phyloP scores from a whole-genome alignment of 345 rosid genomes.

The Salix purpurea region DNA sequence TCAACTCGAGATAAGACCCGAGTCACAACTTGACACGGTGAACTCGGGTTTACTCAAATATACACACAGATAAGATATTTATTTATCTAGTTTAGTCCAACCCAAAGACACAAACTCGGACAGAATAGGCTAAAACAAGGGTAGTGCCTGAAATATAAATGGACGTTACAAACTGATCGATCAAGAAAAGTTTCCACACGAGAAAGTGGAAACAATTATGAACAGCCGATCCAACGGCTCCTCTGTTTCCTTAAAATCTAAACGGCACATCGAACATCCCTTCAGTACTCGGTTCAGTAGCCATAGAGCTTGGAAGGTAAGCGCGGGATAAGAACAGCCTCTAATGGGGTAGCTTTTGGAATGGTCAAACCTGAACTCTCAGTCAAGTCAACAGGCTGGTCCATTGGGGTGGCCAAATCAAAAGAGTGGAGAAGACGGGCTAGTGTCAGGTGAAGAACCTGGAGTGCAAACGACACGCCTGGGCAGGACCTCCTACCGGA shows the following conservation, averaged over 20 bases:
- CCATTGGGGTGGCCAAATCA: not conserved
- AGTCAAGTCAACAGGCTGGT: constrained; percentile 3
- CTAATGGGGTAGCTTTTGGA: constrained; percentile 4
- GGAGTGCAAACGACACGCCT: constrained; percentile 8
- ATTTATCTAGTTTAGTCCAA: too few relatives aligned
- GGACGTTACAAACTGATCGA: too few relatives aligned
- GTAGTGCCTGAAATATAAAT: too few relatives aligned
- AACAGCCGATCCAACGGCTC: too few relatives aligned
- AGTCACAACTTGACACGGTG: rapidly evolving
- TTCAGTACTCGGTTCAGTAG: not conserved
- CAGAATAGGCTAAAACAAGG: too few relatives aligned
- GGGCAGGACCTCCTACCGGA: constrained; percentile 10
- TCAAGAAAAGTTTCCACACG: too few relatives aligned
- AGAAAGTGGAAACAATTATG: too few relatives aligned
- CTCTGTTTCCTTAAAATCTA: too few relatives aligned
- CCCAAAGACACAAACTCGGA: too few relatives aligned
- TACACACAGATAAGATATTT: too few relatives aligned
- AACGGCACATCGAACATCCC: too few relatives aligned
- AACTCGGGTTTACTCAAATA: too few relatives aligned
- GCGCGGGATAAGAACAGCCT: constrained; percentile 2
- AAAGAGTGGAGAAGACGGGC: constrained; percentile 10
- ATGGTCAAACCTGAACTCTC: not conserved
- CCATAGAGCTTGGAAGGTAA: constrained; percentile 3
- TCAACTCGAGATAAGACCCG: rapidly evolving
- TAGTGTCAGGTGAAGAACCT: constrained; percentile 1